Conservation (phyloP, 2,329 filamentous ascomycete genomes). For the Colletotrichum sp. region DNA sequence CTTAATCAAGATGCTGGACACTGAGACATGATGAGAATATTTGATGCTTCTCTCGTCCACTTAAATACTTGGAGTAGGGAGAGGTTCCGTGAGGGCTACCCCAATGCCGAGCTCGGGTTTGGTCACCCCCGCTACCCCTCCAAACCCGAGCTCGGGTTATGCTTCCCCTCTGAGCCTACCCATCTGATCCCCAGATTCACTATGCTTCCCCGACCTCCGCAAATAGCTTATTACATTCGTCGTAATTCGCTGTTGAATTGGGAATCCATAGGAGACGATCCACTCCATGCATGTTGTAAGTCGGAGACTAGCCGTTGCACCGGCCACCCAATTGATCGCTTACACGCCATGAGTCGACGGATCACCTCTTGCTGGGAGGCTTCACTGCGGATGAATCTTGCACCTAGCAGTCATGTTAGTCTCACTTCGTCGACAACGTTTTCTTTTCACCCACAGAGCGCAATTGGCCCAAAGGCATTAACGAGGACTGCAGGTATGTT, state of each 20-base stretch:
- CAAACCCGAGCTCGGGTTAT: constrained; percentile 36
- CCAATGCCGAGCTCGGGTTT: constrained; percentile 30
- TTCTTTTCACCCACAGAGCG: constrained; percentile 41
- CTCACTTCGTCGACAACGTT: no score
- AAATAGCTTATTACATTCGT: background rate
- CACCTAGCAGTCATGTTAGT: constrained; percentile 24
- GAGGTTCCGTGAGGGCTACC: background rate
- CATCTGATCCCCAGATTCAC: background rate
- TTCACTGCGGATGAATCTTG: constrained; percentile 31
- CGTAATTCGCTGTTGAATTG: background rate
- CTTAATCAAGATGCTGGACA: background rate
- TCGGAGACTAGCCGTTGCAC: constrained; percentile 36
- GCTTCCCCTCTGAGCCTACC: background rate
- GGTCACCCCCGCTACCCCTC: background rate
- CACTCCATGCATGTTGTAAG: constrained; percentile 31
- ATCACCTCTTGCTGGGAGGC: constrained; percentile 34
- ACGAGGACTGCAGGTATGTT: constrained; percentile 46
- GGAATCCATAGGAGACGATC: background rate
- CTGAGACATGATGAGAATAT: background rate
- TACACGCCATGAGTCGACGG: constrained; percentile 35
- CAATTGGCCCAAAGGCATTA: constrained; percentile 53
- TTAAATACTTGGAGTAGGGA: background rate
- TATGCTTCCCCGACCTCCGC: background rate
- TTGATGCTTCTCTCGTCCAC: background rate
- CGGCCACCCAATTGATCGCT: constrained; percentile 42